Conservation (phyloP, 257 asterid species). For the Buddleja alternifolia region DNA sequence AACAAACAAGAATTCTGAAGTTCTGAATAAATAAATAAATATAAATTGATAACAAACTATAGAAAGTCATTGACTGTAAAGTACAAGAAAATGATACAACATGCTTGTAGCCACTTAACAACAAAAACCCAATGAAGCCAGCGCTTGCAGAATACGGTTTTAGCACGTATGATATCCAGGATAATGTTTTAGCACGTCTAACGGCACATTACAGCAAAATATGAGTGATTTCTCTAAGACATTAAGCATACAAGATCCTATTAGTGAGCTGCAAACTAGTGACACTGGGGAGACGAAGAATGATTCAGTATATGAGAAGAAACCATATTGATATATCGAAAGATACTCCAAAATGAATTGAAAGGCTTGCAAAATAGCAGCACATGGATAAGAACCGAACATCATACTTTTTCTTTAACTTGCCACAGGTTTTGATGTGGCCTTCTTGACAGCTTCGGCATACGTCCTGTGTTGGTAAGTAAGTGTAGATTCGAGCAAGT, state of each 20-base stretch:
- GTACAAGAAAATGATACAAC: background rate
- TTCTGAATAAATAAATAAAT: too few relatives aligned
- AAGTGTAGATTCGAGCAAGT: slow-evolving; percentile 77
- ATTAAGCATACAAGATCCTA: slow-evolving; percentile 35
- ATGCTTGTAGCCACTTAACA: background rate
- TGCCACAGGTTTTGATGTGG: slow-evolving; percentile 61
- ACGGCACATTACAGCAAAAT: slow-evolving; percentile 25
- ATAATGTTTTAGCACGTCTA: background rate
- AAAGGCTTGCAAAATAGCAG: slow-evolving; percentile 19
- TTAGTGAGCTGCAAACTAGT: slow-evolving; percentile 17
- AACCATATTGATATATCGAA: slow-evolving; percentile 20
- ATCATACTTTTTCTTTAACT: slow-evolving; percentile 33
- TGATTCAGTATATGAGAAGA: slow-evolving; percentile 3
- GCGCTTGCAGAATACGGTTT: too few relatives aligned
- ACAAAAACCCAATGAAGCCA: too few relatives aligned
- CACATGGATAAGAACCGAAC: slow-evolving; percentile 26
- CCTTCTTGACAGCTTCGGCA: slow-evolving; percentile 73
- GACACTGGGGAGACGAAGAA: slow-evolving; percentile 23
- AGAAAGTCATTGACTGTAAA: background rate
- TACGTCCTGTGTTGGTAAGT: slow-evolving; percentile 82
- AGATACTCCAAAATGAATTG: slow-evolving; percentile 32
- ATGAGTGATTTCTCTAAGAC: slow-evolving; percentile 13
- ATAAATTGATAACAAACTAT: too few relatives aligned
- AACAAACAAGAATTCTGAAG: background rate
- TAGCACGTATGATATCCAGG: background rate